phyloP scores from a whole-genome alignment of 495 filamentous ascomycete species.

The Baudoinia panamericana region DNA sequence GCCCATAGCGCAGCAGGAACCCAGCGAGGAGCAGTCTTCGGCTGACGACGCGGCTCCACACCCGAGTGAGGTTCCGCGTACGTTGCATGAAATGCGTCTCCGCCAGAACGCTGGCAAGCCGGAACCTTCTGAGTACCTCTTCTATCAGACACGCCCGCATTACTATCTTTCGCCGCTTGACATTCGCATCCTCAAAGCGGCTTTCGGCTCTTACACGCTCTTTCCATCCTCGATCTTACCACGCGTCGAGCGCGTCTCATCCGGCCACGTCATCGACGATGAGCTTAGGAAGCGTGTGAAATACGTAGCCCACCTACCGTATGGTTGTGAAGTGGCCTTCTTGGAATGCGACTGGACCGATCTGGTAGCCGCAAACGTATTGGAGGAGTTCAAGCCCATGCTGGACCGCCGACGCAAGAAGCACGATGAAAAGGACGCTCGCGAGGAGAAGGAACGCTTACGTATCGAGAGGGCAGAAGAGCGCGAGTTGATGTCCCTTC shows the following conservation, averaged over 20 bases:
- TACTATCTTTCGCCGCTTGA: constrained; percentile 90
- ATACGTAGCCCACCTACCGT: constrained; percentile 81
- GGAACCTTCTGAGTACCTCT: constrained; percentile 51
- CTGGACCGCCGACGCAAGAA: constrained; percentile 64
- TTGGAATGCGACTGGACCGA: constrained; percentile 97
- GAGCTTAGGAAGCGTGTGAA: constrained; percentile 74
- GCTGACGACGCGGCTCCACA: constrained; percentile 7
- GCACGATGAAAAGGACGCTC: constrained; percentile 73
- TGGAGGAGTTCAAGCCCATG: constrained; percentile 60
- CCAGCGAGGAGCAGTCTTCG: not conserved
- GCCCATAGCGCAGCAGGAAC: not conserved
- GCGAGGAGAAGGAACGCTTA: constrained; percentile 81
- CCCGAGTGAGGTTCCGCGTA: constrained; percentile 21
- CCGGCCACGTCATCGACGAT: constrained; percentile 83
- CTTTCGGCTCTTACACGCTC: constrained; percentile 67
- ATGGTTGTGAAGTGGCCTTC: constrained; percentile 87
- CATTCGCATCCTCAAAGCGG: constrained; percentile 84
- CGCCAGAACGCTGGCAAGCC: constrained; percentile 22
- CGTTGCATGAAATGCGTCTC: constrained; percentile 32
- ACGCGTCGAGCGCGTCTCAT: constrained; percentile 80
- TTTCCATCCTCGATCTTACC: constrained; percentile 89
- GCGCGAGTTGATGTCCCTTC: constrained; percentile 25
- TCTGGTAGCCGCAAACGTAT: constrained; percentile 59
- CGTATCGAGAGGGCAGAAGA: constrained; percentile 77
- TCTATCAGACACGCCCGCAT: constrained; percentile 81